Evolutionary conservation across 2,329 filamentous ascomycete species (phyloP).

Genomic region (Lachnellula willkommii): DNA sequence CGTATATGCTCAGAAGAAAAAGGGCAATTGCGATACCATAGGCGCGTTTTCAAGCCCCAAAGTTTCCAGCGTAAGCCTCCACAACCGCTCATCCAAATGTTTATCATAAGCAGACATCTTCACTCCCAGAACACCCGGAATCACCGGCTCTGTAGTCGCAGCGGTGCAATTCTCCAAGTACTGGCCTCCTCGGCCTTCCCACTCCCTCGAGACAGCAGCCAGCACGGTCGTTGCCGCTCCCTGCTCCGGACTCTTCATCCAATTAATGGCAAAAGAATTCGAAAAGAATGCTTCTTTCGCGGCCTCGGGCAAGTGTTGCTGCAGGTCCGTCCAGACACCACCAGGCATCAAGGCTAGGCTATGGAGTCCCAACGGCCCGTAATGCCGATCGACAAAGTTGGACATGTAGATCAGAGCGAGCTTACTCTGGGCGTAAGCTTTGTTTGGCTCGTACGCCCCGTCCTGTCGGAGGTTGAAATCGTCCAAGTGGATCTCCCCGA

Average conservation of each 20-base stretch:
- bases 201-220: constrained; percentile 30
- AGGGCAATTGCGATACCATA: too few species aligned
- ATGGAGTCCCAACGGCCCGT: constrained; percentile 36
- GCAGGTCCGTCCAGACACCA: constrained; percentile 30
- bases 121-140: not conserved
- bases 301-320: constrained; percentile 22
- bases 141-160: constrained; percentile 2
- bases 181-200: constrained; percentile 40
- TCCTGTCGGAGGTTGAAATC: constrained; percentile 21
- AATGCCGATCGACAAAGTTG: constrained; percentile 43
- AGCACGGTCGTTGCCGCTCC: constrained; percentile 40
- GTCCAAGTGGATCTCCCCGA: constrained; percentile 38
- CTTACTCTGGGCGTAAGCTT: constrained; percentile 41
- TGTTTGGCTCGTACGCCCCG: constrained; percentile 35
- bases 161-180: constrained; percentile 40
- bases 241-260: constrained; percentile 27
- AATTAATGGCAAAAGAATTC: constrained; percentile 1
- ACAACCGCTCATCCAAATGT: constrained; percentile 37
- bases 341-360: constrained; percentile 41
- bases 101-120: constrained; percentile 33
- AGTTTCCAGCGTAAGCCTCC: constrained; percentile 34
- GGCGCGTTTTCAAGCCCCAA: not conserved
- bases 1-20: too few species aligned
- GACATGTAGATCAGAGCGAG: constrained; percentile 43
- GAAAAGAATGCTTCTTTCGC: constrained; percentile 3